These are phyloP conservation scores for Termitomyces sp. DNA, from an alignment of 768 basidiomycete species.

Conservation along the genomic window DNA sequence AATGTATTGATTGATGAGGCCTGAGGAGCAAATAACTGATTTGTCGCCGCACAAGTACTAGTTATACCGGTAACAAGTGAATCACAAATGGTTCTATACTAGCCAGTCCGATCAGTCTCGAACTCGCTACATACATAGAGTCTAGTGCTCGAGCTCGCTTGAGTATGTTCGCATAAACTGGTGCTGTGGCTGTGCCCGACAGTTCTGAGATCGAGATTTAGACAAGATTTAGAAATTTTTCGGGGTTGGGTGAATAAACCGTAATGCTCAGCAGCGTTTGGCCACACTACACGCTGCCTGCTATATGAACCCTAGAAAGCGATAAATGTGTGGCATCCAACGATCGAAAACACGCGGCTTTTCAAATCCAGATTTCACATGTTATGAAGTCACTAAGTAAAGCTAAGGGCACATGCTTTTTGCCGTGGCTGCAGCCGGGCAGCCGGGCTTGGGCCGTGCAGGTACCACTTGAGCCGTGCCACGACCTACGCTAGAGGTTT, in stretches of 20 bases:
- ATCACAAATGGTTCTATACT: neutral
- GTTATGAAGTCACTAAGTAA: constrained; percentile 5
- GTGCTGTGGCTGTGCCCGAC: neutral
- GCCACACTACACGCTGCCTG: neutral
- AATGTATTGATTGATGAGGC: neutral
- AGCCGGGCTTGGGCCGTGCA: too few species aligned
- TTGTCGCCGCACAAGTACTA: neutral
- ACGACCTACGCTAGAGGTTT: too few species aligned
- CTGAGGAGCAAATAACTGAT: neutral
- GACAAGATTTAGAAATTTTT: too few species aligned
- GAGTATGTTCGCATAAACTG: neutral
- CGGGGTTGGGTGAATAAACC: neutral
- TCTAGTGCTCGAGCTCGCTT: neutral
- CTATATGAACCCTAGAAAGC: neutral
- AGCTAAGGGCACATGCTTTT: neutral
- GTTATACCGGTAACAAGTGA: too few species aligned
- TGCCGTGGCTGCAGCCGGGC: too few species aligned
- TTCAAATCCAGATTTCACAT: constrained; percentile 1
- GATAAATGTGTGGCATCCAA: neutral
- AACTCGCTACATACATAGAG: too few species aligned
- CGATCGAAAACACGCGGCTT: neutral
- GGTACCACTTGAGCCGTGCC: too few species aligned
- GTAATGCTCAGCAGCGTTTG: neutral
- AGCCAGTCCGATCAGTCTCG: too few species aligned
- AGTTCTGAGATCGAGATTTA: too few species aligned